Base-by-base conservation (phyloP, 495 filamentous ascomycete species). In the Penicillium paradoxum region DNA sequence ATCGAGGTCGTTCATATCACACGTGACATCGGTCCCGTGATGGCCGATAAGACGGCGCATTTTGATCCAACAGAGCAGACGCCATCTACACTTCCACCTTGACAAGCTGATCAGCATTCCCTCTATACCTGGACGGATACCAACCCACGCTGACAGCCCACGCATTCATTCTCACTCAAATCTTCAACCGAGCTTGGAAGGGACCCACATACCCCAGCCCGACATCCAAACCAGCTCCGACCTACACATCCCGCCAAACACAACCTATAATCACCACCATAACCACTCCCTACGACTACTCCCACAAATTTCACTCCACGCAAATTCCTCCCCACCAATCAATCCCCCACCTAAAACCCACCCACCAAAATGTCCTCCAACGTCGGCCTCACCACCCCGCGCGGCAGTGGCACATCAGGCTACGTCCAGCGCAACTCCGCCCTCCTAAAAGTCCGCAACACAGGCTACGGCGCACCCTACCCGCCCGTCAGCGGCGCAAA, bases 391-490 rank as follows among this genome's bases (percentile, higher is more conserved):
- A 79, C 87, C 46, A 99, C 95, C 18, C 95, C 95, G 6, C 88
- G 95, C 55, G 95, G 95, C 51, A 90, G 84, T 60, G 93, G 93
- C 50, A 99, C 95, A 54, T 96, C 90, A 4, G 95, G 95, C 65
- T 97, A 97, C 74, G 91, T 99, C 47, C 92, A 97, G 66, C 88
- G 89, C 64, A 99, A 97, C 73, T 80, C 85, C 52, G 92, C 95
- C 7, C 84, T 93, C 74, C 82, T 95, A 47, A 84, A 79, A 58
- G 90, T 87, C 10, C 91, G 91, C 73, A 76, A 75, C 59, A 64
- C 64, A 21, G 73, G 73, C 39, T 72, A 72, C 62, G 70, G 70
- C 17, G 73, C 74, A 6, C 82, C 82, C 0, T 84, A 84, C 62
- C 79, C 79, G n/a, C 68, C 74, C 5, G 45, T 69, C 2, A 56